Evolutionary conservation across 2,329 filamentous ascomycete genomes (phyloP).

Genomic region (Calonectria pteridis): DNA sequence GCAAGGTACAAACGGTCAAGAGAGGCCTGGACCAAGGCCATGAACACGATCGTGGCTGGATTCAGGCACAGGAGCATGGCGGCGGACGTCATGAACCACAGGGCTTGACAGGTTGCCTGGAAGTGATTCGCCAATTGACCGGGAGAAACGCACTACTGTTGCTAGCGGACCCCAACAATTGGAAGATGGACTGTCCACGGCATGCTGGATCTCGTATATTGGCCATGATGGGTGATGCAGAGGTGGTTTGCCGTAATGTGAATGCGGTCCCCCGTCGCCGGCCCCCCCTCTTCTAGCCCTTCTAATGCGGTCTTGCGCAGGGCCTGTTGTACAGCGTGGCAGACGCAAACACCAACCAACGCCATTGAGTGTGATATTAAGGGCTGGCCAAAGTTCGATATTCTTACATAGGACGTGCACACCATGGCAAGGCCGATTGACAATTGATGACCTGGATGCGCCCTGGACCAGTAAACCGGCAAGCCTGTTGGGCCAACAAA

Average conservation of each 20-base stretch:
- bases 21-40: slow-evolving; percentile 5
- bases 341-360: slow-evolving; percentile 26
- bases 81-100: slow-evolving; percentile 1
- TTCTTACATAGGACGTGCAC: slow-evolving; percentile 13
- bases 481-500: slow-evolving; percentile 4
- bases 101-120: not conserved
- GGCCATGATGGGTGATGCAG: not conserved
- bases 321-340: slow-evolving; percentile 21
- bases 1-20: slow-evolving; percentile 15
- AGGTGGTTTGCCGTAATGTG: slow-evolving; percentile 1
- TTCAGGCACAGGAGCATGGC: slow-evolving; percentile 8
- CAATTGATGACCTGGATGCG: slow-evolving; percentile 16
- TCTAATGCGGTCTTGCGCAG: slow-evolving; percentile 3
- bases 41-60: slow-evolving; percentile 3
- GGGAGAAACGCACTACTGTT: not conserved
- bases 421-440: slow-evolving; percentile 2
- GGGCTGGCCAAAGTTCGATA: slow-evolving; percentile 11
- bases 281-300: not conserved
- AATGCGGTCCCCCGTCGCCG: slow-evolving; percentile 10
- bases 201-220: slow-evolving; percentile 13
- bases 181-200: slow-evolving; percentile 15
- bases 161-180: slow-evolving; percentile 10
- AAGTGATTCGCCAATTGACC: slow-evolving; percentile 11
- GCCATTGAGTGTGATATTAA: slow-evolving; percentile 19
- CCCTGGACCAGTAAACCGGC: not conserved